These are phyloP conservation scores for Wallacemonas sp. DNA, from an alignment of 208 protist species.

Conservation along the genomic window DNA sequence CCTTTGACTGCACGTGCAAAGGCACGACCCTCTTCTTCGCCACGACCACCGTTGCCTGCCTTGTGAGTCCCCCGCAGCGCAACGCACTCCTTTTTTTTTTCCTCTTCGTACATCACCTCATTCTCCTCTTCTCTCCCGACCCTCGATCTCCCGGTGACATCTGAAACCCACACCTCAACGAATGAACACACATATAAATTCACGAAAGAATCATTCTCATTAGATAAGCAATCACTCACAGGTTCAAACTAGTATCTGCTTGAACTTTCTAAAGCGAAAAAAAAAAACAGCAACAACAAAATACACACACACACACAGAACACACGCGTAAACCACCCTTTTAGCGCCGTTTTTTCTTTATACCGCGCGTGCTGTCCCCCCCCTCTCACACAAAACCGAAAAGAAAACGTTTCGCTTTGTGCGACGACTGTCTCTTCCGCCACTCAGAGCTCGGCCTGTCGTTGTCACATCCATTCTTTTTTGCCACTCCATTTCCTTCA, in stretches of 20 bases:
- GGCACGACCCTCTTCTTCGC: too few relatives aligned
- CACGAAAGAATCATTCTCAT: conserved; percentile 6
- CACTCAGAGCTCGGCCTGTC: neutral
- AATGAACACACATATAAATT: too few relatives aligned
- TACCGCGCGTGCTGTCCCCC: neutral
- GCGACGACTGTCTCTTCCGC: neutral
- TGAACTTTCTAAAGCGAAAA: too few relatives aligned
- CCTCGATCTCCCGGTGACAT: too few relatives aligned
- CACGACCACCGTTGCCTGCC: too few relatives aligned
- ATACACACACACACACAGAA: neutral
- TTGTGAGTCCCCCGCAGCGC: too few relatives aligned
- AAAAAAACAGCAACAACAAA: neutral
- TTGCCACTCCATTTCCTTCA: conserved; percentile 12
- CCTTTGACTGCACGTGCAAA: too few relatives aligned
- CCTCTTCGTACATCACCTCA: too few relatives aligned
- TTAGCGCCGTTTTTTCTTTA: neutral
- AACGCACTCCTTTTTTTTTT: too few relatives aligned
- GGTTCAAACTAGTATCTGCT: too few relatives aligned
- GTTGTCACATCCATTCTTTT: neutral
- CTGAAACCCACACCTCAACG: too few relatives aligned
- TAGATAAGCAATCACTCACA: neutral
- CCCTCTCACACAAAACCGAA: neutral
- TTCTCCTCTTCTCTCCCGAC: too few relatives aligned
- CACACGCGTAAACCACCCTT: neutral
- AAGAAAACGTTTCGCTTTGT: neutral